phyloP scores from a whole-genome alignment of 805 yeast species.

The Yamadazyma sp. region DNA sequence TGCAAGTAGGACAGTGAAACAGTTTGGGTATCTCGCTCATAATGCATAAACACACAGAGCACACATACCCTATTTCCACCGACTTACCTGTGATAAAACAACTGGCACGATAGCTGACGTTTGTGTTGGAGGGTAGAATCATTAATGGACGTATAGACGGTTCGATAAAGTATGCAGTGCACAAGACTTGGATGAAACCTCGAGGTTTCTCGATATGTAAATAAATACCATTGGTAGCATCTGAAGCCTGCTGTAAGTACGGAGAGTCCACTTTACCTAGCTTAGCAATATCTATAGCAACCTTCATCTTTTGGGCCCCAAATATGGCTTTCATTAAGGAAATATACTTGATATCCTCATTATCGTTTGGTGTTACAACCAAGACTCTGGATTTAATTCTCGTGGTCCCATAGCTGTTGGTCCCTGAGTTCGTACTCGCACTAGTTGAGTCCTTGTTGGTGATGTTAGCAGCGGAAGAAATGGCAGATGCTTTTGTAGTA shows the following conservation, averaged over 20 bases:
- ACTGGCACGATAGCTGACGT: slow-evolving; percentile 91
- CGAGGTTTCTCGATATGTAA: slow-evolving; percentile 62
- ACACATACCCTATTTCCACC: slow-evolving; percentile 91
- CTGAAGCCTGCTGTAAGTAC: slow-evolving; percentile 92
- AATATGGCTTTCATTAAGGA: slow-evolving; percentile 94
- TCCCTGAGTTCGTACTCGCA: slow-evolving; percentile 13
- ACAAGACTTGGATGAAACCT: slow-evolving; percentile 80
- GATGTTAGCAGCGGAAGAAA: slow-evolving; percentile 36
- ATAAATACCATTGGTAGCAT: slow-evolving; percentile 90
- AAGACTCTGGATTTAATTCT: slow-evolving; percentile 37
- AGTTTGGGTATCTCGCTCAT: slow-evolving; percentile 67
- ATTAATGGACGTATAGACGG: slow-evolving; percentile 77
- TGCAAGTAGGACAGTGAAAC: slow-evolving; percentile 83
- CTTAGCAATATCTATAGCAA: slow-evolving; percentile 89
- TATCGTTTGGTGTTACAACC: slow-evolving; percentile 71
- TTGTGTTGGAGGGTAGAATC: slow-evolving; percentile 76
- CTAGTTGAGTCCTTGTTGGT: slow-evolving; percentile 17
- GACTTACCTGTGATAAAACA: slow-evolving; percentile 89
- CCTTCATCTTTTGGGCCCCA: slow-evolving; percentile 89
- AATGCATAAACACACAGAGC: slow-evolving; percentile 89
- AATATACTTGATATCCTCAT: slow-evolving; percentile 77
- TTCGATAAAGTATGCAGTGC: slow-evolving; percentile 82
- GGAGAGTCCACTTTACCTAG: slow-evolving; percentile 63
- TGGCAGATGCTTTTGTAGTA: slow-evolving; percentile 45
- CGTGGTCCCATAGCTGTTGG: slow-evolving; percentile 23